These are phyloP conservation scores for Mimosa bimucronata DNA, from an alignment of 306 rosid genomes.

Conservation along the genomic window DNA sequence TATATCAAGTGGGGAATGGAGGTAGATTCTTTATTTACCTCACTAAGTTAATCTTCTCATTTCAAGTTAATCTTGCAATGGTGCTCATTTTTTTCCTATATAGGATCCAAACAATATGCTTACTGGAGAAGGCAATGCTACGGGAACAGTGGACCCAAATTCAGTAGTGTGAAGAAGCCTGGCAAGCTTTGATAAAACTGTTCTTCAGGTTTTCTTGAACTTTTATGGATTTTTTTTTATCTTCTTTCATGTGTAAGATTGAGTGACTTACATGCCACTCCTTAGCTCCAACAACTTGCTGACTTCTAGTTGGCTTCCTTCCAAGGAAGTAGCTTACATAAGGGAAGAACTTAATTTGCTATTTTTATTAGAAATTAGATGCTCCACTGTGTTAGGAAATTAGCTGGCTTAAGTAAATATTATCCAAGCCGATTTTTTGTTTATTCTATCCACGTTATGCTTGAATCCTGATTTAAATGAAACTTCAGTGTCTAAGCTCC, in stretches of 20 bases:
- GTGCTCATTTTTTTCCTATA: conserved; percentile 30
- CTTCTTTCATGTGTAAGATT: neutral
- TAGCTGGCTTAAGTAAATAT: neutral
- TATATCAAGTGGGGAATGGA: conserved; percentile 99
- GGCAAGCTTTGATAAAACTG: conserved; percentile 42
- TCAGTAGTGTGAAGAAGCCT: conserved; percentile 54
- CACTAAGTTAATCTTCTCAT: conserved; percentile 34
- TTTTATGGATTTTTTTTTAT: neutral
- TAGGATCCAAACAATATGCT: conserved; percentile 83
- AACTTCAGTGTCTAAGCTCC: conserved; percentile 11
- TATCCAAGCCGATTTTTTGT: neutral
- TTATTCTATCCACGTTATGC: neutral
- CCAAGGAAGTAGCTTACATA: conserved; percentile 5
- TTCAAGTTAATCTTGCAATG: conserved; percentile 8
- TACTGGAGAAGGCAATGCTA: conserved; percentile 83
- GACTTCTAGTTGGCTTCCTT: conserved; percentile 27
- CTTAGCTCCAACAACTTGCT: conserved; percentile 22
- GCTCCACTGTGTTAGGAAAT: conserved; percentile 7
- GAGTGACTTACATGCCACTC: conserved; percentile 4
- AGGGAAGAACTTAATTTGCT: neutral
- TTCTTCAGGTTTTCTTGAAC: conserved; percentile 16
- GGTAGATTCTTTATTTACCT: conserved; percentile 57
- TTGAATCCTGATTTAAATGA: conserved; percentile 4
- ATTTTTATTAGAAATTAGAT: conserved; percentile 3
- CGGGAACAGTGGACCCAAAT: conserved; percentile 79